Evolutionary conservation across 257 asterid species (phyloP), one percentile per base, ranked within the genome.

Genomic region (Salvia rosmarinus): DNA sequence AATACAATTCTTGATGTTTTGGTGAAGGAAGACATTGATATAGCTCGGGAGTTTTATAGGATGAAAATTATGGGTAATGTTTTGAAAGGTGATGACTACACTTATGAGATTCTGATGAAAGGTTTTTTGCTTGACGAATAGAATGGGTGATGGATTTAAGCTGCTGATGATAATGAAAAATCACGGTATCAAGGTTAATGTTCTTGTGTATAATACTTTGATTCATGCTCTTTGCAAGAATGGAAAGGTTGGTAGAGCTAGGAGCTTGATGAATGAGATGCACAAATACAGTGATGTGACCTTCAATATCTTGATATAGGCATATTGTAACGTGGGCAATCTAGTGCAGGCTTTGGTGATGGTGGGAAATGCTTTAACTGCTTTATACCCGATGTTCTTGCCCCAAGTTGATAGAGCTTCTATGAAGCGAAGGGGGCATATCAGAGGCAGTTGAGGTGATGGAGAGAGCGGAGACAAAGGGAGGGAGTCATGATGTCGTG

Each of bases 31-130:
- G 97, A 91, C 68, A 88, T 91, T 35, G 99, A 89, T 50, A 87
- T 89, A 59, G 97, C 97, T 44, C 81, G 98, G 81, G 87, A 88
- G 77, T 88, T 91, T 77, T 95, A 86, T 23, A 75, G 95, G 86
- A 87, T 50, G 84, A 95, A 91, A 80, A 91, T 95, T 82, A 87
- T 84, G 92, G 89, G 72, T 3, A 59, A 30, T 78, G 95, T 92
- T 23, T 74, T 92, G 74, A 76, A 74, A 67, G 96, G 92, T 10
- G 98, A 95, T 78, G 91, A 83, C 59, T 95, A 89, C 79, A 91
- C 99, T 64, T 87, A 79, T 1, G 98, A 89, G 59, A 91, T 88
- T 79, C 72, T 95, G 81, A 95, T 95, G 98, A 95, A 95, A 81
- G 97, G 99, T 10, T 87, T 87, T 95, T 73, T 91, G 95, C 85